A percentile compares a stretch with the other conserved stretches of the same genome.
These are phyloP conservation scores for Heteromeles arbutifolia DNA, from an alignment of 306 rosid species.

Conservation along the genomic window DNA sequence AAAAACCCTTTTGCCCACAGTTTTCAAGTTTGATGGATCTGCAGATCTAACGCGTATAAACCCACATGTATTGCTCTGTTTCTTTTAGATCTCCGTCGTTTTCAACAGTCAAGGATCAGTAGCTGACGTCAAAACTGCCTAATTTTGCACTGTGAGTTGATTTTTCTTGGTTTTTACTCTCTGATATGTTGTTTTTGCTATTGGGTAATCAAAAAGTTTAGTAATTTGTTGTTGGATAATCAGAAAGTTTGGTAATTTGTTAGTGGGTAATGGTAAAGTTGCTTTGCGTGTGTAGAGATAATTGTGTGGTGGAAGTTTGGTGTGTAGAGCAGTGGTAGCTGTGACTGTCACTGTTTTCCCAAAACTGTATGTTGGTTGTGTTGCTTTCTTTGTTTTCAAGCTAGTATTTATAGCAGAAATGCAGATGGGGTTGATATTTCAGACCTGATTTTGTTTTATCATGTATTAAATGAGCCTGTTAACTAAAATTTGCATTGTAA, in stretches of 20 bases:
- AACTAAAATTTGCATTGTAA: neutral
- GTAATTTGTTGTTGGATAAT: constrained; percentile 1
- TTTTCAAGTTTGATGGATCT: constrained; percentile 54
- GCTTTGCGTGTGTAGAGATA: neutral
- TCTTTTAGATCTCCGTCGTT: constrained; percentile 56
- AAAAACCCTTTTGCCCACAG: constrained; percentile 43
- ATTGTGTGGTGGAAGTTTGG: constrained; percentile 17
- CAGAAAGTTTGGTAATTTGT: constrained; percentile 11
- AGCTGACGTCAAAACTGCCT: constrained; percentile 30
- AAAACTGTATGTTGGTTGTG: neutral
- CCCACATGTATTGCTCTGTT: constrained; percentile 52
- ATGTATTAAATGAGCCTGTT: constrained; percentile 12
- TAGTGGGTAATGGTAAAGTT: constrained; percentile 4
- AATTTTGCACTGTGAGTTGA: constrained; percentile 23
- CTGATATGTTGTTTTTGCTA: neutral
- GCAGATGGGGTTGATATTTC: neutral
- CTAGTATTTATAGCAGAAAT: constrained; percentile 15
- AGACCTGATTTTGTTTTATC: neutral
- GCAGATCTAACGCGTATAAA: constrained; percentile 56
- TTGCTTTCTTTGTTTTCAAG: neutral
- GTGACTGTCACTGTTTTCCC: constrained; percentile 11
- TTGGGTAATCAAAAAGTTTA: constrained; percentile 1
- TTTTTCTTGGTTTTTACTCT: neutral
- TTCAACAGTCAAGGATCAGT: constrained; percentile 24
- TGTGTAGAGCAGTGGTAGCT: constrained; percentile 13